phyloP scores from a whole-genome alignment of 805 yeast genomes.

The Kuraishia piskuri region DNA sequence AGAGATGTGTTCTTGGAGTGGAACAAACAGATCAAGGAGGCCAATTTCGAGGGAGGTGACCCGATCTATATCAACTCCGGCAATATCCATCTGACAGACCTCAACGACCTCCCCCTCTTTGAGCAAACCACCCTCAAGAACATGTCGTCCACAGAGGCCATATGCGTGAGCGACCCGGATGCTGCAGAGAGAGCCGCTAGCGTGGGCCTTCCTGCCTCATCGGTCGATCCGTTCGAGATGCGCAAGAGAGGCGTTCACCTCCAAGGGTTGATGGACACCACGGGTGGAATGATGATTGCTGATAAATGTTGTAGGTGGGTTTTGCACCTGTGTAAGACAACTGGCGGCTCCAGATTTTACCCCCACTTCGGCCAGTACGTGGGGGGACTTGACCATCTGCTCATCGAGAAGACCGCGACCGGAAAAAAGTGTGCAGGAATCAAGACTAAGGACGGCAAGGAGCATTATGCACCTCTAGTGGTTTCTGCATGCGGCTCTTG shows the following conservation, averaged over 20 bases:
- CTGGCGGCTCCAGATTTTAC: constrained; percentile 14
- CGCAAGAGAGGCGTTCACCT: constrained; percentile 8
- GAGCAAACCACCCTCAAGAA: constrained; percentile 12
- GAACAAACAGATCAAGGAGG: constrained; percentile 16
- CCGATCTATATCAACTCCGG: constrained; percentile 18
- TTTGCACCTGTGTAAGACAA: constrained; percentile 12
- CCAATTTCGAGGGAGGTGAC: constrained; percentile 14
- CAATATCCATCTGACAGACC: constrained; percentile 15
- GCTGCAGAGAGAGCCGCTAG: constrained; percentile 13
- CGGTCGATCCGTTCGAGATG: constrained; percentile 14
- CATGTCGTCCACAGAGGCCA: constrained; percentile 11
- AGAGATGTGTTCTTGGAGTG: constrained; percentile 13
- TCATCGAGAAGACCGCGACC: constrained; percentile 7
- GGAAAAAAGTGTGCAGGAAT: constrained; percentile 15
- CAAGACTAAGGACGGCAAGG: constrained; percentile 18
- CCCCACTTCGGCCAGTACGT: constrained; percentile 13
- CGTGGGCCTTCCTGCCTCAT: constrained; percentile 10
- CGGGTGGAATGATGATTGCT: constrained; percentile 23
- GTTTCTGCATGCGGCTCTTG: constrained; percentile 23
- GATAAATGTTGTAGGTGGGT: constrained; percentile 24
- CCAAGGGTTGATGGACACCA: constrained; percentile 19
- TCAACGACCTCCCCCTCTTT: constrained; percentile 12
- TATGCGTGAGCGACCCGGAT: constrained; percentile 11
- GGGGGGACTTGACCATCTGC: constrained; percentile 9
- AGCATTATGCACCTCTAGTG: constrained; percentile 15